These are phyloP conservation scores for Paxillus rubicundulus DNA, from an alignment of 768 basidiomycete genomes.

Conservation along the genomic window DNA sequence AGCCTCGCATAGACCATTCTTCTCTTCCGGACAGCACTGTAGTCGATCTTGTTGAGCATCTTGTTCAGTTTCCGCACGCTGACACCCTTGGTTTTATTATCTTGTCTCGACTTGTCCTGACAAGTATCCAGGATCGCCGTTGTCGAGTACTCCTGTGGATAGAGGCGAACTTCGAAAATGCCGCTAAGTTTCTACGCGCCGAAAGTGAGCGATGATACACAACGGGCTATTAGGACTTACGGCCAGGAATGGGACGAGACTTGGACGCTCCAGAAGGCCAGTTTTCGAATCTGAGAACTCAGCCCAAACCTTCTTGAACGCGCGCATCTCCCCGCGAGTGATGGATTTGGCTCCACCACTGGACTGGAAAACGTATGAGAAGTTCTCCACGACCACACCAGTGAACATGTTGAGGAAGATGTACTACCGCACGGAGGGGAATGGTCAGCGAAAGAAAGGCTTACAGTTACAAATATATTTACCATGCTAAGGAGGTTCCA, in stretches of 20 bases:
- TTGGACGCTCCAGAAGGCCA: conserved; percentile 68
- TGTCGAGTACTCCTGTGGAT: conserved; percentile 67
- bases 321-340: conserved; percentile 86
- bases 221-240: conserved; percentile 44
- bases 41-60: conserved; percentile 65
- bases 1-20: conserved; percentile 70
- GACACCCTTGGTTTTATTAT: conserved; percentile 46
- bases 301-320: conserved; percentile 94
- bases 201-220: conserved; percentile 3
- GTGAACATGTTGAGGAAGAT: conserved; percentile 97
- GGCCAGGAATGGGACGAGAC: conserved; percentile 76
- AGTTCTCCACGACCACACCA: conserved; percentile 94
- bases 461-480: conserved; percentile 14
- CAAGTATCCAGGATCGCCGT: conserved; percentile 56
- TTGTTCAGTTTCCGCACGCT: conserved; percentile 62
- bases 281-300: conserved; percentile 77
- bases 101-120: conserved; percentile 34
- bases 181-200: conserved; percentile 68
- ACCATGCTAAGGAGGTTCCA: conserved; percentile 98
- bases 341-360: conserved; percentile 79
- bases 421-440: conserved; percentile 51
- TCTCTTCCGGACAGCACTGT: conserved; percentile 57
- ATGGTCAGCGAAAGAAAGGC: background rate
- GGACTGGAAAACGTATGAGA: conserved; percentile 92
- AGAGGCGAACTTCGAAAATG: conserved; percentile 85